Base-by-base conservation (phyloP, 2,329 filamentous ascomycete species). In the Neopestalotiopsis sp. region DNA sequence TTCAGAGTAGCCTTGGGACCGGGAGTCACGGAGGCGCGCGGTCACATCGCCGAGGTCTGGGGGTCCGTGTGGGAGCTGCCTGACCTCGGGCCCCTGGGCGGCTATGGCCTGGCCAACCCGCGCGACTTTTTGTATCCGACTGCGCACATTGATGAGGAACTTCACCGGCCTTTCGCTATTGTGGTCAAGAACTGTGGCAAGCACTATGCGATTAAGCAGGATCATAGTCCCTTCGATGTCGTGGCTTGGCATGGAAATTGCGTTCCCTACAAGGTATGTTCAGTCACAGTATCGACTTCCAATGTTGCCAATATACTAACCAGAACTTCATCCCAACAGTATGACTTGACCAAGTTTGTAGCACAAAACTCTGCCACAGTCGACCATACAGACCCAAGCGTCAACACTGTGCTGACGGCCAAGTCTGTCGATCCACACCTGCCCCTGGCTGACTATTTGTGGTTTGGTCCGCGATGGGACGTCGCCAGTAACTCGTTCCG, bases 191-290 rank as follows among this genome's bases (percentile, higher is more conserved):
- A 89, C 68, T 83, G 83, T 3, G 87, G 87, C 4, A 85, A 85
- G 67, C 84, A 89, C 63, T 89, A 88, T 74, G 81, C 80, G 28
- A 86, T 85, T 38, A 84, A 82, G 65, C 88, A 90, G 73, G 82
- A 81, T 45, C 88, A 90, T 74, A 88, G 84, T 3, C 88, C 88
- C 0, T 90, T 89, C 70, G 88, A 90, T 70, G 87, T 90, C 4
- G 88, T 89, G 0, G 88, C 87, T 4, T 90, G 88, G 88, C 88
- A 90, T 72, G 88, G 88, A 56, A 85, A 85, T 58, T 89, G 89
- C 76, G 86, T 87, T 70, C 81, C 81, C 0, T 83, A 82, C 75
- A 83, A 83, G 74, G 49, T 24, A 56, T 2, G 49, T n/a, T 14
- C 17, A n/a, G 17, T 14, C 20, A n/a, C 20, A 17, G 6, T 56